Conservation (phyloP, 2,329 filamentous ascomycete species). For the Helotiales sp. region DNA sequence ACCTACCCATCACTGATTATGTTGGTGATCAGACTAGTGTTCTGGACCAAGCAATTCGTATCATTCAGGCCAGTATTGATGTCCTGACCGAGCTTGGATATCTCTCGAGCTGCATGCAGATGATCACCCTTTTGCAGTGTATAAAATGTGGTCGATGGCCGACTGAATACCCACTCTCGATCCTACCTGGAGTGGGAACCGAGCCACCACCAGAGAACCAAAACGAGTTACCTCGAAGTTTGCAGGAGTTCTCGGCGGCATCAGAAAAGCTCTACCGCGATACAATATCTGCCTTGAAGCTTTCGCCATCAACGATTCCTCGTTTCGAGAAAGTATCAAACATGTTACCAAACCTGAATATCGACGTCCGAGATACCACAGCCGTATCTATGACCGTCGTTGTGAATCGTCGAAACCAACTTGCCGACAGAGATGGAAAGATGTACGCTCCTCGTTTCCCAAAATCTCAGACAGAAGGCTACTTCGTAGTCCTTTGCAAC, state of each 20-base stretch:
- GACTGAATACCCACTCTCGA: conserved; percentile 72
- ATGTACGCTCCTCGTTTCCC: conserved; percentile 89
- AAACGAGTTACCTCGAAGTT: conserved; percentile 35
- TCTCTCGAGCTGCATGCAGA: conserved; percentile 72
- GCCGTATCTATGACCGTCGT: conserved; percentile 62
- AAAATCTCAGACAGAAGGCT: conserved; percentile 92
- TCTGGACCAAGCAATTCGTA: conserved; percentile 93
- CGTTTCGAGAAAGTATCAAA: conserved; percentile 58
- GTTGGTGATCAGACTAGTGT: conserved; percentile 90
- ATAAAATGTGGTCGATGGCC: conserved; percentile 95
- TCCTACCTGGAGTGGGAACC: conserved; percentile 70
- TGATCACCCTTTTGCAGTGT: conserved; percentile 85
- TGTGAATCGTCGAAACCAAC: conserved; percentile 66
- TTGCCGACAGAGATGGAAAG: conserved; percentile 64
- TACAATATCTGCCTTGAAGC: conserved; percentile 51
- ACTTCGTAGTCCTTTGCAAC: conserved; percentile 79
- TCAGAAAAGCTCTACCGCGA: conserved; percentile 37
- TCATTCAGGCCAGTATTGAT: conserved; percentile 93
- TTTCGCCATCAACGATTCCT: conserved; percentile 39
- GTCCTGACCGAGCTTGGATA: conserved; percentile 88
- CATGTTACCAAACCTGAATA: conserved; percentile 66
- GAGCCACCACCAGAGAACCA: conserved; percentile 24
- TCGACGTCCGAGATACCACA: conserved; percentile 62
- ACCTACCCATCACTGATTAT: conserved; percentile 94
- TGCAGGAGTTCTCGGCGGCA: conserved; percentile 32